Conservation (phyloP, 768 basidiomycete species). For the Sarcodon aspratus region DNA sequence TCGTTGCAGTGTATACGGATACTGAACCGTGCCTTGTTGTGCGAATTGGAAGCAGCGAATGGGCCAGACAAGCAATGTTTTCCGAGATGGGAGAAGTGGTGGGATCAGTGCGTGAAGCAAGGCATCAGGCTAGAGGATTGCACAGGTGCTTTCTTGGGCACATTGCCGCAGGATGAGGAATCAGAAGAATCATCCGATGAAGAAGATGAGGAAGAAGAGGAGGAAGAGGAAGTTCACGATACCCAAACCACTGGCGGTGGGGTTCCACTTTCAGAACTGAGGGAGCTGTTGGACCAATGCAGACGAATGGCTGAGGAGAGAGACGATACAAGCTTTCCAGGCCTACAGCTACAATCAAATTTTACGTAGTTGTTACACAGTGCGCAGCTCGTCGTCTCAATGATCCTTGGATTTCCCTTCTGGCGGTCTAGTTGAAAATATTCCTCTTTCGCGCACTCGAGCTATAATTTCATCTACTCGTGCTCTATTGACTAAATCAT, state of each 20-base stretch:
- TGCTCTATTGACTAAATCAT: slow-evolving; percentile 21
- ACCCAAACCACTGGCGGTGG: slow-evolving; percentile 15
- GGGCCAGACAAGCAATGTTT: slow-evolving; percentile 29
- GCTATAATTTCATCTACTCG: slow-evolving; percentile 44
- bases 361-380: background rate
- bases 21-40: slow-evolving; percentile 41
- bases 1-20: slow-evolving; percentile 46
- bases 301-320: background rate
- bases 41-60: slow-evolving; percentile 42
- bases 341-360: background rate
- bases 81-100: slow-evolving; percentile 64
- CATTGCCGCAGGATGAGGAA: slow-evolving; percentile 18
- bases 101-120: slow-evolving; percentile 35
- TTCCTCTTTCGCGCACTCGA: slow-evolving; percentile 45
- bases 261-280: slow-evolving; percentile 28
- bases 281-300: slow-evolving; percentile 47
- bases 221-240: slow-evolving; percentile 10
- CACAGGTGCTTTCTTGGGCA: slow-evolving; percentile 53
- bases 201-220: slow-evolving; percentile 20
- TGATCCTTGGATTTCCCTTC: slow-evolving; percentile 51
- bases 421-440: slow-evolving; percentile 62
- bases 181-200: slow-evolving; percentile 16
- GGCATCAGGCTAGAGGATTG: slow-evolving; percentile 65
- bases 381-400: slow-evolving; percentile 4
- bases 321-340: background rate